These are phyloP conservation scores for Quercus wislizeni DNA, from an alignment of 306 rosid species.

Conservation along the genomic window DNA sequence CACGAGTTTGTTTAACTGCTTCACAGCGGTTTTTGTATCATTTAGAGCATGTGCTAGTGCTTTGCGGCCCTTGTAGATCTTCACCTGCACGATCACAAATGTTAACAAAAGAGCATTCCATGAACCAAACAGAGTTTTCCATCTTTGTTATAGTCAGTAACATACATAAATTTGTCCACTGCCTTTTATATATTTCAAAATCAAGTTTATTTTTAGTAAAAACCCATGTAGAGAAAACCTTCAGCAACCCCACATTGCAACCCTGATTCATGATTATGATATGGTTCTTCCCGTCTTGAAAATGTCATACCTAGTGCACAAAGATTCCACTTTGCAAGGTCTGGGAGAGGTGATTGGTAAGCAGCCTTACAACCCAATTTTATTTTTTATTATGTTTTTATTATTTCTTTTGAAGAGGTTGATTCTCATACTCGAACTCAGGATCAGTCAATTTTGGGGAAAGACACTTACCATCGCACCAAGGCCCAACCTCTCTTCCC, in stretches of 20 bases:
- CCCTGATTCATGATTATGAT: background rate
- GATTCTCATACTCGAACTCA: too few species aligned
- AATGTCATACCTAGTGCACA: too few species aligned
- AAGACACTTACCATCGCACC: too few species aligned
- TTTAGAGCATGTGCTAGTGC: slow-evolving; percentile 77
- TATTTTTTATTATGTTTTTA: too few species aligned
- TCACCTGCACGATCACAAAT: slow-evolving; percentile 51
- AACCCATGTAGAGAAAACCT: background rate
- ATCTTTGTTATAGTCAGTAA: background rate
- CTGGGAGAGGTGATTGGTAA: too few species aligned
- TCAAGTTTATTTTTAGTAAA: background rate
- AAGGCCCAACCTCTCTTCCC: too few species aligned
- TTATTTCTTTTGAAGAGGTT: too few species aligned
- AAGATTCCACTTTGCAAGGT: too few species aligned
- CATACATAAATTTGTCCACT: background rate
- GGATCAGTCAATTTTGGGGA: too few species aligned
- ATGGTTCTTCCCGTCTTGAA: background rate
- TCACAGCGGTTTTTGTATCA: slow-evolving; percentile 92
- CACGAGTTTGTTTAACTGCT: slow-evolving; percentile 74
- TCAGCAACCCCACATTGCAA: background rate
- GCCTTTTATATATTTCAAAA: too few species aligned
- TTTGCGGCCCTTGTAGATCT: slow-evolving; percentile 80
- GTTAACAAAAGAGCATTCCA: background rate
- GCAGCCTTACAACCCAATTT: too few species aligned
- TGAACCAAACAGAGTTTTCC: background rate